These are phyloP conservation scores for Spergularia marina DNA, from an alignment of 148 eudicot species.

Conservation along the genomic window DNA sequence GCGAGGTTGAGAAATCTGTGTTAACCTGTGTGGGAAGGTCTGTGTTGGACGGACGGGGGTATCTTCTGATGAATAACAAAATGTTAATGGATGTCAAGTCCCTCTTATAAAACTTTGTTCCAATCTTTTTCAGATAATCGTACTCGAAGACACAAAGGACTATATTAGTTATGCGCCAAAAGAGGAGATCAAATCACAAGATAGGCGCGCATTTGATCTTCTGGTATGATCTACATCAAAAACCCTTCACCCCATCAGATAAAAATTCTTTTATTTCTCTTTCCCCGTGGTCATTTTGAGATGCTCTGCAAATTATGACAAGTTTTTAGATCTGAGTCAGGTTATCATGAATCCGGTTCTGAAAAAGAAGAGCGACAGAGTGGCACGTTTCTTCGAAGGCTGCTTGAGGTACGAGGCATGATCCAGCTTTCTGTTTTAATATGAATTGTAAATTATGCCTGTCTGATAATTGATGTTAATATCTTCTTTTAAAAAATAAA, in stretches of 20 bases:
- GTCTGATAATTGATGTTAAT: background rate
- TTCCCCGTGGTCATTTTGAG: background rate
- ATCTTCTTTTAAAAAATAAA: background rate
- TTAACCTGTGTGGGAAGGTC: background rate
- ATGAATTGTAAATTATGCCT: background rate
- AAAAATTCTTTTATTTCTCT: slow-evolving; percentile 9
- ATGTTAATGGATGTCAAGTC: background rate
- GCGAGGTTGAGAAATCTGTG: background rate
- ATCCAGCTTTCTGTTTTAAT: background rate
- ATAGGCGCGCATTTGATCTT: slow-evolving; percentile 82
- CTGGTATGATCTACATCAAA: slow-evolving; percentile 50
- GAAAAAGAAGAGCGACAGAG: slow-evolving; percentile 57
- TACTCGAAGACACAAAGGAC: slow-evolving; percentile 82
- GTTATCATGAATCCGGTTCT: slow-evolving; percentile 81
- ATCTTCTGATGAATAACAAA: background rate
- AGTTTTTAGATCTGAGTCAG: slow-evolving; percentile 48
- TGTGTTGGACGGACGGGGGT: background rate
- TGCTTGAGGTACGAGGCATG: slow-evolving; percentile 64
- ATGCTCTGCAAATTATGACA: slow-evolving; percentile 21
- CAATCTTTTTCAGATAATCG: slow-evolving; percentile 58
- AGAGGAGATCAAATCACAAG: slow-evolving; percentile 67
- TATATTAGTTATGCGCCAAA: slow-evolving; percentile 74
- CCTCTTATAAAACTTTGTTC: slow-evolving; percentile 1
- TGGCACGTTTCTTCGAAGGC: slow-evolving; percentile 91
- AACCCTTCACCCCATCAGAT: background rate